phyloP scores from a whole-genome alignment of 129 eudicot genomes.

The Silybum marianum region DNA sequence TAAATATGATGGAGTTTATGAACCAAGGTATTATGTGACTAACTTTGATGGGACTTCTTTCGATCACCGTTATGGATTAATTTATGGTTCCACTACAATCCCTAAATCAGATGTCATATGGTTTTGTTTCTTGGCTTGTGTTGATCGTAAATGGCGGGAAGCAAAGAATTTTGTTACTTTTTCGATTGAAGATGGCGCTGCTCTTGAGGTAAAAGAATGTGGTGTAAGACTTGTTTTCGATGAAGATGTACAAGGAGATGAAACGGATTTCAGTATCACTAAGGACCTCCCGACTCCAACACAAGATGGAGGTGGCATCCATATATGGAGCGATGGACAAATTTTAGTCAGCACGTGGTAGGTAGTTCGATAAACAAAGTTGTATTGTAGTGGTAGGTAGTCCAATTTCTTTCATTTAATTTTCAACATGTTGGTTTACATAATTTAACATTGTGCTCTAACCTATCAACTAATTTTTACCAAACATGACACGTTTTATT shows the following conservation, averaged over 20 bases:
- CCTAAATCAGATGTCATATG: not conserved
- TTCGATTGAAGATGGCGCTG: not conserved
- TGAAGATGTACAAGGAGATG: not conserved
- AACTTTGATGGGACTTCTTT: conserved; percentile 11
- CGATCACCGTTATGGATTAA: not conserved
- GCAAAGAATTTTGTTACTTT: conserved; percentile 20
- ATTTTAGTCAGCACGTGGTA: too few relatives aligned
- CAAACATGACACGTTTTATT: too few relatives aligned
- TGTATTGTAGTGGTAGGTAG: too few relatives aligned
- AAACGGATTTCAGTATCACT: not conserved
- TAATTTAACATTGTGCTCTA: too few relatives aligned
- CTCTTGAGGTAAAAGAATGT: conserved; percentile 10
- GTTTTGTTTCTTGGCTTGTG: not conserved
- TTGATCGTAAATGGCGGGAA: not conserved
- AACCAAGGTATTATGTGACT: not conserved
- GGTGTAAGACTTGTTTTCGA: conserved; percentile 19
- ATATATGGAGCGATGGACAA: not conserved
- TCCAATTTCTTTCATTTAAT: too few relatives aligned
- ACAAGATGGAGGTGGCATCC: conserved; percentile 11
- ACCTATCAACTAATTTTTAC: too few relatives aligned
- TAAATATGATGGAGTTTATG: too few relatives aligned
- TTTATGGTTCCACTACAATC: not conserved
- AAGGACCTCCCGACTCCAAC: conserved; percentile 17
- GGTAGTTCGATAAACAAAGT: too few relatives aligned
- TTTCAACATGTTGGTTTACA: too few relatives aligned